phyloP scores from a whole-genome alignment of 495 filamentous ascomycete species.

The Penicillium turbatum region DNA sequence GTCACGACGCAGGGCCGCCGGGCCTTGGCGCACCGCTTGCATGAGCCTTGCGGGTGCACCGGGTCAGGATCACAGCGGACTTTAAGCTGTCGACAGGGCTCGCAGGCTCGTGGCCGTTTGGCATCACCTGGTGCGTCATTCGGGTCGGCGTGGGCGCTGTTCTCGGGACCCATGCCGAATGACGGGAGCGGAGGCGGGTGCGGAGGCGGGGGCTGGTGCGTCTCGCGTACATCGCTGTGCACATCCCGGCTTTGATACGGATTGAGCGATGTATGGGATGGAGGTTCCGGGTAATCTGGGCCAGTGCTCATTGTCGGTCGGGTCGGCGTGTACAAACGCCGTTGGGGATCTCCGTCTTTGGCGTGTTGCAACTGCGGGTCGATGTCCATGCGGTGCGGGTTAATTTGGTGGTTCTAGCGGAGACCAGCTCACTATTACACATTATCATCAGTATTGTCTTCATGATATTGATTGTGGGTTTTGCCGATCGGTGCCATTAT shows the following conservation, averaged over 20 bases:
- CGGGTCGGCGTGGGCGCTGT: slow-evolving; percentile 16
- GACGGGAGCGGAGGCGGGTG: not conserved
- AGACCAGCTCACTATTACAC: not conserved
- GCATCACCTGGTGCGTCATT: slow-evolving; percentile 49
- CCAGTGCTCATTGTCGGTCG: slow-evolving; percentile 12
- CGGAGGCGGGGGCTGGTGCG: no score
- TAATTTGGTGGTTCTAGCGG: not conserved
- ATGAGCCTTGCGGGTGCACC: slow-evolving; percentile 57
- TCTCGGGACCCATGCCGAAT: slow-evolving; percentile 1
- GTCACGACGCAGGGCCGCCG: slow-evolving; percentile 76
- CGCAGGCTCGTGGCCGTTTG: slow-evolving; percentile 86
- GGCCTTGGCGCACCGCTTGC: slow-evolving; percentile 84
- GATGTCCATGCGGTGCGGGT: slow-evolving; percentile 30
- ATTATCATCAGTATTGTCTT: not conserved
- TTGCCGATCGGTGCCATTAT: not conserved
- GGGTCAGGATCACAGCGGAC: slow-evolving; percentile 76
- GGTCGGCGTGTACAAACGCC: slow-evolving; percentile 15
- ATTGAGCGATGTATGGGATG: slow-evolving; percentile 18
- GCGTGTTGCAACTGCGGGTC: slow-evolving; percentile 30
- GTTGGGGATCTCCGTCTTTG: slow-evolving; percentile 13
- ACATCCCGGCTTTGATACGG: not conserved
- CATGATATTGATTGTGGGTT: no score
- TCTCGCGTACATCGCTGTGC: no score
- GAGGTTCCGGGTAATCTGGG: slow-evolving; percentile 31
- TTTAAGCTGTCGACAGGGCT: slow-evolving; percentile 84